Evolutionary conservation across 345 rosid species (phyloP).

Genomic region (Stellera chamaejasme): DNA sequence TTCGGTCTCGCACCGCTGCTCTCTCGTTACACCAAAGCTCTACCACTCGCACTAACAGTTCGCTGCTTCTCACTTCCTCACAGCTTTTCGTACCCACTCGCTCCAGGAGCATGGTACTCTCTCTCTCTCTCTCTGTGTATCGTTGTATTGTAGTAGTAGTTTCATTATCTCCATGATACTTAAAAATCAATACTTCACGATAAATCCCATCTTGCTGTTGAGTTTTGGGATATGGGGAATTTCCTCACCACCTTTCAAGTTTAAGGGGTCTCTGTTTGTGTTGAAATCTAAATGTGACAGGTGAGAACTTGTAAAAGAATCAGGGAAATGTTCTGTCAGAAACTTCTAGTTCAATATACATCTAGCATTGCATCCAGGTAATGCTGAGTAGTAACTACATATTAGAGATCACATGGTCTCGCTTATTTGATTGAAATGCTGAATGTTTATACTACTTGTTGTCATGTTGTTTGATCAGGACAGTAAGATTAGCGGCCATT

Average conservation of each 20-base stretch:
- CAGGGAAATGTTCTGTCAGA: constrained; percentile 24
- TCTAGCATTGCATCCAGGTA: constrained; percentile 21
- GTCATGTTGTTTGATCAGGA: constrained; percentile 36
- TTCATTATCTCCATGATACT: background rate
- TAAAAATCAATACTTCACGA: background rate
- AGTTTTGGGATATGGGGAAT: background rate
- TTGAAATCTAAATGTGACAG: constrained; percentile 10
- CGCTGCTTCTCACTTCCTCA: background rate
- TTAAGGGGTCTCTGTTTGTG: background rate
- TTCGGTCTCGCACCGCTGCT: background rate
- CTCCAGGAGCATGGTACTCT: constrained; percentile 13
- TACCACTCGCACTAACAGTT: background rate
- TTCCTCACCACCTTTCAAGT: background rate
- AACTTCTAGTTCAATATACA: constrained; percentile 17
- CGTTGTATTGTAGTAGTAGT: background rate
- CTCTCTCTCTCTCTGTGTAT: background rate
- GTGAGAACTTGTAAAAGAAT: constrained; percentile 25
- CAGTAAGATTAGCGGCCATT: constrained; percentile 19
- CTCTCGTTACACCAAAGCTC: background rate
- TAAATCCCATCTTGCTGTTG: background rate
- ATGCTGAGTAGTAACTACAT: background rate
- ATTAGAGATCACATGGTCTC: background rate
- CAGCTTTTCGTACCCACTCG: constrained; percentile 10
- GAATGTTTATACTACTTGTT: background rate
- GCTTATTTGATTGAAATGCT: background rate